Percentiles rank a stretch among this genome's conserved stretches.
phyloP scores from a whole-genome alignment of 331 rosid genomes.

The Phaseolus coccineus region DNA sequence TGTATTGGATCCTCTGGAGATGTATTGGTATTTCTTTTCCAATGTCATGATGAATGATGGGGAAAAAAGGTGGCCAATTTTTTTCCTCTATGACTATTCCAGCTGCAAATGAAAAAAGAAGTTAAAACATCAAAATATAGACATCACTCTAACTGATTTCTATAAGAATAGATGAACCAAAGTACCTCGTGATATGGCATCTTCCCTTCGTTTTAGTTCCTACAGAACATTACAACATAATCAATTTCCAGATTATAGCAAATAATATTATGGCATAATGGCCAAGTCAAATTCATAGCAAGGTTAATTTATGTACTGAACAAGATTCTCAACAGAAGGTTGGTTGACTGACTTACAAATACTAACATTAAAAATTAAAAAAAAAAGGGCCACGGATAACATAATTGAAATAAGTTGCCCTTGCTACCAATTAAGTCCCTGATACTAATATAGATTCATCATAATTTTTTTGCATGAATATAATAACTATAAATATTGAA shows the following conservation, averaged over 20 bases:
- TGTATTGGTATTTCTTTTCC: conserved; percentile 89
- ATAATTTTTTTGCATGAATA: conserved; percentile 12
- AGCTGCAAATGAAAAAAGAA: conserved; percentile 56
- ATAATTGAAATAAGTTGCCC: conserved; percentile 24
- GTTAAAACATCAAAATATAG: conserved; percentile 4
- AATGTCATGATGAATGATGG: conserved; percentile 93
- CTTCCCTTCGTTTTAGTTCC: conserved; percentile 89
- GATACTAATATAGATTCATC: conserved; percentile 13
- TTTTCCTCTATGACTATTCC: conserved; percentile 85
- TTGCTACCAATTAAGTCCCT: conserved; percentile 24
- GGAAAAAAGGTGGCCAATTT: conserved; percentile 94
- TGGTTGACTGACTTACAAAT: not conserved
- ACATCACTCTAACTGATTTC: conserved; percentile 18
- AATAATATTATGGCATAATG: conserved; percentile 36
- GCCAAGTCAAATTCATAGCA: conserved; percentile 37
- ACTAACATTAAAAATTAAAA: not conserved
- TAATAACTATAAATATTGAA: conserved; percentile 29
- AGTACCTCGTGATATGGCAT: conserved; percentile 77
- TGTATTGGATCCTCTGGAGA: conserved; percentile 84
- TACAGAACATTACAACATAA: conserved; percentile 50
- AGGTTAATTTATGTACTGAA: not conserved
- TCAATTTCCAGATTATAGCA: conserved; percentile 35
- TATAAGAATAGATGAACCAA: conserved; percentile 40
- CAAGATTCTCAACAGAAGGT: conserved; percentile 22
- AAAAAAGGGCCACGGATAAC: conserved; percentile 4